Conservation (phyloP, 139 green algal genomes). For the Tetradesmus obliquus region DNA sequence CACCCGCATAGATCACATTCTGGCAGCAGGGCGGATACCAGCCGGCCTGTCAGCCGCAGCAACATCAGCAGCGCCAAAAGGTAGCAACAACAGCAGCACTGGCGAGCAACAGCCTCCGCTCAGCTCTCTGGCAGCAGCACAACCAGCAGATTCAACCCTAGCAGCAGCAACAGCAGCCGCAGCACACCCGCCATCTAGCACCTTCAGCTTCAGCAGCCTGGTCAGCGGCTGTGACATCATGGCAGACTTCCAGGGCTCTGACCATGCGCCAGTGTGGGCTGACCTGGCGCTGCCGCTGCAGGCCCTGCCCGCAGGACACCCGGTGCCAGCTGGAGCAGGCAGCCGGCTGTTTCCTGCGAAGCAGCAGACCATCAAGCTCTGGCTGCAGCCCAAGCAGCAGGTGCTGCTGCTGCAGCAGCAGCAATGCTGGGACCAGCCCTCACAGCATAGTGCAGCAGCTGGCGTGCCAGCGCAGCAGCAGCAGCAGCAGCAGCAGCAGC, state of each 20-base stretch:
- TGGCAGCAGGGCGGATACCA: conserved; percentile 43
- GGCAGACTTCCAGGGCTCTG: conserved; percentile 68
- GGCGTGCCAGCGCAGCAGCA: neutral
- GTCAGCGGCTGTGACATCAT: conserved; percentile 63
- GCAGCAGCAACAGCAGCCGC: neutral
- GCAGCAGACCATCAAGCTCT: conserved; percentile 57
- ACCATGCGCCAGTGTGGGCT: conserved; percentile 80
- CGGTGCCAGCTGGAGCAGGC: neutral
- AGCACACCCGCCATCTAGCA: neutral
- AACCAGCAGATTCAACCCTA: neutral
- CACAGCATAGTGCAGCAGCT: neutral
- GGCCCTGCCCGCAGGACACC: neutral
- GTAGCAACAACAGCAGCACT: neutral
- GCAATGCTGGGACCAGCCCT: neutral
- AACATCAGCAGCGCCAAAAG: neutral
- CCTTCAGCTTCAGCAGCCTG: neutral
- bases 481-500: neutral
- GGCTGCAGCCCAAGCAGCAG: conserved; percentile 32
- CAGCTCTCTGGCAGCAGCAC: neutral
- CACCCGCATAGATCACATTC: conserved; percentile 81
- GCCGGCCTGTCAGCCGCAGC: neutral
- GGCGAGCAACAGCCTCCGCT: neutral
- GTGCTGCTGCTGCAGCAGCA: neutral
- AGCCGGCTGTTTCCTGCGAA: conserved; percentile 44
- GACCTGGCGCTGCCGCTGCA: conserved; percentile 44